These are phyloP conservation scores for Phytopythium mirpurense DNA, from an alignment of 352 stramenopile genomes.

Conservation along the genomic window DNA sequence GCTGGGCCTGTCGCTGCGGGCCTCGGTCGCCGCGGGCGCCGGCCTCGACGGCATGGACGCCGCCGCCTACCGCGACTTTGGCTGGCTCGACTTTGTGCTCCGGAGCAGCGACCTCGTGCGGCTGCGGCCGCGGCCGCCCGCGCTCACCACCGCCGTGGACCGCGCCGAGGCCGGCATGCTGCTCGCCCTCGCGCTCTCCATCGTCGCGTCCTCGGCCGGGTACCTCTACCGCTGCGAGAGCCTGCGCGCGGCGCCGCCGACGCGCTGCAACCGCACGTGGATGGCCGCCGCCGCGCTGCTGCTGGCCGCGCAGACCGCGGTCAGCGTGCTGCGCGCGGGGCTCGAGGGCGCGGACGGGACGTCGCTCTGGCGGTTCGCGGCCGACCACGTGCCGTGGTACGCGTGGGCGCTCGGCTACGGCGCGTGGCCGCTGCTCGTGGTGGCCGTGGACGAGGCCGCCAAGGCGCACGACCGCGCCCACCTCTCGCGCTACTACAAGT, in stretches of 20 bases:
- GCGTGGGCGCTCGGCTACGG: slow-evolving; percentile 45
- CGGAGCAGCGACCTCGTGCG: slow-evolving; percentile 34
- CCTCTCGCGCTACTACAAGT: slow-evolving; percentile 79
- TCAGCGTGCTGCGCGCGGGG: slow-evolving; percentile 39
- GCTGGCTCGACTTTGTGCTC: slow-evolving; percentile 64
- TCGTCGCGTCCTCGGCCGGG: slow-evolving; percentile 63
- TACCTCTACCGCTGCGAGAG: slow-evolving; percentile 80
- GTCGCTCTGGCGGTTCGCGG: slow-evolving; percentile 42
- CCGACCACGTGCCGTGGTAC: slow-evolving; percentile 45
- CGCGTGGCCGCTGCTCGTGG: slow-evolving; percentile 58
- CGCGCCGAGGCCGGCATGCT: slow-evolving; percentile 75
- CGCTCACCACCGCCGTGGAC: slow-evolving; percentile 53
- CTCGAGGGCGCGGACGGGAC: slow-evolving; percentile 43
- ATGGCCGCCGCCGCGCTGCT: slow-evolving; percentile 27
- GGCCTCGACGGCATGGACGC: slow-evolving; percentile 10
- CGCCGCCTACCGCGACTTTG: slow-evolving; percentile 23
- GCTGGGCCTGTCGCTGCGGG: slow-evolving; percentile 59
- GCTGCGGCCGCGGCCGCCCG: slow-evolving; percentile 36
- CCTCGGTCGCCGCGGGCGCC: slow-evolving; percentile 9
- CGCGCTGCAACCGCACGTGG: slow-evolving; percentile 68
- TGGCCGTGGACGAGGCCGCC: slow-evolving; percentile 58
- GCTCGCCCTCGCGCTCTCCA: slow-evolving; percentile 55
- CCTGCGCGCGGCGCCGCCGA: slow-evolving; percentile 53
- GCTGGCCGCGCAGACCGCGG: slow-evolving; percentile 38
- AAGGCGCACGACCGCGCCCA: slow-evolving; percentile 77